Evolutionary conservation across 208 protist species (phyloP).

Genomic region (Leptomonas pyrrhocoris): DNA sequence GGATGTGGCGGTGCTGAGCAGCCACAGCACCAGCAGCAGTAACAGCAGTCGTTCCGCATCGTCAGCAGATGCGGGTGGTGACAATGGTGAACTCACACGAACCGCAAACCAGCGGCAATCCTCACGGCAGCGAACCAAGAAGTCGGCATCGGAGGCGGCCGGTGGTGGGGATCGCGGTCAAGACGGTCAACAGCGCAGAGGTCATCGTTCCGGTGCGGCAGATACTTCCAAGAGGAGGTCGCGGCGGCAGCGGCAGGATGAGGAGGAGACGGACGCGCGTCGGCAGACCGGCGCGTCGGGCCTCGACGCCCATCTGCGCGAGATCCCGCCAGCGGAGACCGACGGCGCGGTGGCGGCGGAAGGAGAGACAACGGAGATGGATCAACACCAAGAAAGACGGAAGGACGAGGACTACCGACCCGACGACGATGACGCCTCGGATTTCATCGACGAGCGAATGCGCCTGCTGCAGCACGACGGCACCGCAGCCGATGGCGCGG

Average conservation of each 20-base stretch:
- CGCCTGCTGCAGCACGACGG: constrained; percentile 5
- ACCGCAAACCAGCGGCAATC: not conserved
- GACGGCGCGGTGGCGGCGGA: not conserved
- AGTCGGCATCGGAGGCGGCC: not conserved
- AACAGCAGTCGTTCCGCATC: not conserved
- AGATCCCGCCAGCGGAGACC: not conserved
- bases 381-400: not conserved
- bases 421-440: constrained; percentile 26
- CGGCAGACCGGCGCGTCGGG: not conserved
- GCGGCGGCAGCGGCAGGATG: not conserved
- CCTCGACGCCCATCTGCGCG: constrained; percentile 13
- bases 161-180: not conserved
- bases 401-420: constrained; percentile 20
- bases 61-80: not conserved
- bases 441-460: constrained; percentile 15
- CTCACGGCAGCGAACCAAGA: not conserved
- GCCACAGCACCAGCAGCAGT: constrained; percentile 6
- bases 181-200: not conserved
- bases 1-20: not conserved
- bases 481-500: not conserved
- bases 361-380: not conserved
- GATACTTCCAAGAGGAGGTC: not conserved
- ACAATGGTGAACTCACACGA: not conserved
- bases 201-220: not conserved
- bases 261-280: not conserved